phyloP scores from a whole-genome alignment of 1,139 yeast species.

The Trichomonascaceae sp. region DNA sequence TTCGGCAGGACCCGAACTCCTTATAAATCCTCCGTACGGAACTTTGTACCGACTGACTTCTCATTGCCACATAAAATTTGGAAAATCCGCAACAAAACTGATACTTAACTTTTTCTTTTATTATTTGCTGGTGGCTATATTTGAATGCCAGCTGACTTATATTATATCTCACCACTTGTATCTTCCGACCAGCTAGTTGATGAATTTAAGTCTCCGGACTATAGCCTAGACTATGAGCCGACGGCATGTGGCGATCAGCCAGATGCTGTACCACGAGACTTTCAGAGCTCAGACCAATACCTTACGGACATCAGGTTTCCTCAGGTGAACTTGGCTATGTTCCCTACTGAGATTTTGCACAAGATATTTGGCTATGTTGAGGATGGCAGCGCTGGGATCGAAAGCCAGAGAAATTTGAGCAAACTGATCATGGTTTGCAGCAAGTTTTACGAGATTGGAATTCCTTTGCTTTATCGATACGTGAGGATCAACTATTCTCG shows the following conservation, averaged over 20 bases:
- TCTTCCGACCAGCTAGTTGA: conserved; percentile 2
- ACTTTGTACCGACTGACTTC: not conserved
- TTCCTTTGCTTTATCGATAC: conserved; percentile 51
- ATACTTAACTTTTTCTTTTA: not conserved
- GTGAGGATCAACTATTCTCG: conserved; percentile 76
- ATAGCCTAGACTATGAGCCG: conserved; percentile 2
- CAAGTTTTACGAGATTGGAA: conserved; percentile 33
- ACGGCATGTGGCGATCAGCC: not conserved
- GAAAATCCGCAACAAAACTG: not conserved
- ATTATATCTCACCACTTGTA: not conserved
- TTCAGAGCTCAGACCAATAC: not conserved
- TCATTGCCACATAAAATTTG: not conserved
- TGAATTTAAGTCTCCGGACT: not conserved
- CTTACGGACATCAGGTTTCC: not conserved
- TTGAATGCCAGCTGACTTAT: conserved; percentile 3
- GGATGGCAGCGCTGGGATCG: not conserved
- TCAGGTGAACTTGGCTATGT: not conserved
- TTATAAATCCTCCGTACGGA: not conserved
- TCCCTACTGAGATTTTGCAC: conserved; percentile 7
- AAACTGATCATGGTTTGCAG: conserved; percentile 29
- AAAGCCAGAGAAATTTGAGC: conserved; percentile 5
- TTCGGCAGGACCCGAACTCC: not conserved
- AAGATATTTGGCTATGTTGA: conserved; percentile 5
- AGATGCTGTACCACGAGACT: conserved; percentile 4
- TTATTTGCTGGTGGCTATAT: not conserved